Percentiles rank a stretch among this genome's conserved stretches.
phyloP scores from a whole-genome alignment of 1,284 basidiomycete species.

The Puccinia brachypodii region DNA sequence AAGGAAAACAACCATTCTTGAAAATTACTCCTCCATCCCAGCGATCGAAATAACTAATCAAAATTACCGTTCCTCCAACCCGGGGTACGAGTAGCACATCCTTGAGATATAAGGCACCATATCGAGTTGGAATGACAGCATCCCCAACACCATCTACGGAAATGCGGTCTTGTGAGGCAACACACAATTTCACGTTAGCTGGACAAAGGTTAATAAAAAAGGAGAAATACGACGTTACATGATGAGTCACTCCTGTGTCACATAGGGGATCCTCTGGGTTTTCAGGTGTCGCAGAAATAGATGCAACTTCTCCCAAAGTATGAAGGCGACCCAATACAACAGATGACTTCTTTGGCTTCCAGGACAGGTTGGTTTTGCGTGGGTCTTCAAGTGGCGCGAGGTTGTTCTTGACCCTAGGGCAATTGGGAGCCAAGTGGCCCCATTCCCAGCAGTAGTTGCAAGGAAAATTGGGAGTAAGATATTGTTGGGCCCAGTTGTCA shows the following conservation, averaged over 20 bases:
- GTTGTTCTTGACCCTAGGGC: background rate
- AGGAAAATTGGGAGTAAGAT: background rate
- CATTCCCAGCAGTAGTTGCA: constrained; percentile 16
- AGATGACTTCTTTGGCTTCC: background rate
- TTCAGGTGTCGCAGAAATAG: background rate
- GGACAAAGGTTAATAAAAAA: background rate
- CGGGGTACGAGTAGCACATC: no score
- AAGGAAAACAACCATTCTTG: no score
- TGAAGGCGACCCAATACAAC: background rate
- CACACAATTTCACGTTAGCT: no score
- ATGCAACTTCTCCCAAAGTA: background rate
- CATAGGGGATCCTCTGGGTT: background rate
- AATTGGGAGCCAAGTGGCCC: constrained; percentile 9
- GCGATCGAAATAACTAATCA: no score
- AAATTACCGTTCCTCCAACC: no score
- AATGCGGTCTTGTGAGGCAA: no score
- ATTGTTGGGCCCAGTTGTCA: background rate
- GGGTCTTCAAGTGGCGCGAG: background rate
- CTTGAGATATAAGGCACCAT: no score
- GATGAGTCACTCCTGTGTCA: background rate
- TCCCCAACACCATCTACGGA: no score
- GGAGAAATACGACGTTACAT: background rate
- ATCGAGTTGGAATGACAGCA: no score
- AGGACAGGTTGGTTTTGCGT: background rate
- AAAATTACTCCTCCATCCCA: no score